Conservation (phyloP, 2,329 filamentous ascomycete genomes). For the Stagonosporopsis tanaceti region DNA sequence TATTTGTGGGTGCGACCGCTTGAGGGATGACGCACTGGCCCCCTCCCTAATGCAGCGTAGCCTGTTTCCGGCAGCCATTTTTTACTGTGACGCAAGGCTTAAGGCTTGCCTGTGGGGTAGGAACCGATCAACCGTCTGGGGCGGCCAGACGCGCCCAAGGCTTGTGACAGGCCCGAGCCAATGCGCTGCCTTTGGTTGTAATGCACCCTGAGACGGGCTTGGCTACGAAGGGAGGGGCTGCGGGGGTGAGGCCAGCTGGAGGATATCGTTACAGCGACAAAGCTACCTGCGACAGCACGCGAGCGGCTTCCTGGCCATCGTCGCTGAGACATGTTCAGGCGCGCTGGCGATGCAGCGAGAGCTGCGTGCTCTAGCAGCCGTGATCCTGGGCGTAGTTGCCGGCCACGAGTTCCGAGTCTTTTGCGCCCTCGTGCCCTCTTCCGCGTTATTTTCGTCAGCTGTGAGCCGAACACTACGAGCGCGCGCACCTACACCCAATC, state of each 20-base stretch:
- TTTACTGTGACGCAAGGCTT: constrained; percentile 26
- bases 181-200: constrained; percentile 15
- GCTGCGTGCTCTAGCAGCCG: constrained; percentile 17
- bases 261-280: constrained; percentile 4
- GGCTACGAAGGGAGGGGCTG: constrained; percentile 12
- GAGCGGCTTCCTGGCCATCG: background rate
- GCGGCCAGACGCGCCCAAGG: constrained; percentile 21
- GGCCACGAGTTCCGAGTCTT: constrained; percentile 31
- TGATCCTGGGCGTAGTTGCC: constrained; percentile 24
- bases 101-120: constrained; percentile 16
- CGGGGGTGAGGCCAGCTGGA: background rate
- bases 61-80: constrained; percentile 27
- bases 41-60: constrained; percentile 21
- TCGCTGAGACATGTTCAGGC: constrained; percentile 18
- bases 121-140: constrained; percentile 23
- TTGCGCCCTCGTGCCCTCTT: constrained; percentile 28
- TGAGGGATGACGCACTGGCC: constrained; percentile 27
- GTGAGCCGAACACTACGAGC: constrained; percentile 32
- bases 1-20: constrained; percentile 22
- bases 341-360: constrained; percentile 5
- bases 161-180: constrained; percentile 15
- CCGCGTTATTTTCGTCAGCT: constrained; percentile 43
- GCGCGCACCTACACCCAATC: constrained; percentile 35
- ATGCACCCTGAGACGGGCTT: constrained; percentile 16
- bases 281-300: constrained; percentile 3